phyloP scores from a whole-genome alignment of 352 stramenopile species.

The Globisporangium camurandrum region DNA sequence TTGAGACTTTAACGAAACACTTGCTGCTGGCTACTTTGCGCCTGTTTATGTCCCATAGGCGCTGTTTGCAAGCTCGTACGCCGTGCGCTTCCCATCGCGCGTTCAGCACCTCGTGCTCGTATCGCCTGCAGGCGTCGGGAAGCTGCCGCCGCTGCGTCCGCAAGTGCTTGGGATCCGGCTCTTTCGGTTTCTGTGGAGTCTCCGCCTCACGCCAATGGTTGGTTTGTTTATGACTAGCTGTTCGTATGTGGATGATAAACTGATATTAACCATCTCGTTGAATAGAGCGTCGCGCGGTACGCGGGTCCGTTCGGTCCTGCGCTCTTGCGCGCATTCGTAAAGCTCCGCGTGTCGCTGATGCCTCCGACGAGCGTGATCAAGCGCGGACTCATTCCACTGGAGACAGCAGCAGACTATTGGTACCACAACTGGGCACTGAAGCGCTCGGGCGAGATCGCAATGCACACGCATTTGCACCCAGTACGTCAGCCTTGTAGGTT shows the following conservation, averaged over 20 bases:
- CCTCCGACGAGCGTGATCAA: constrained; percentile 54
- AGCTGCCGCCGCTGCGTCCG: constrained; percentile 21
- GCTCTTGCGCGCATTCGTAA: constrained; percentile 39
- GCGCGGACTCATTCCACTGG: constrained; percentile 27
- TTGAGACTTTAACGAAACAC: too few species aligned
- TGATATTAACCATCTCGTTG: neutral
- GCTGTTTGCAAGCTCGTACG: constrained; percentile 53
- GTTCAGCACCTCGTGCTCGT: constrained; percentile 55
- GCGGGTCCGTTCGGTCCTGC: constrained; percentile 43
- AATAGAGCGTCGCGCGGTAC: constrained; percentile 35
- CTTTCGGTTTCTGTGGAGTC: constrained; percentile 42
- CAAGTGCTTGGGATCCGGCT: constrained; percentile 28
- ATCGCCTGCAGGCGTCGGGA: constrained; percentile 48
- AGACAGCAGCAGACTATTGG: constrained; percentile 44
- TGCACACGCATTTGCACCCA: constrained; percentile 58
- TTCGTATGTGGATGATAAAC: neutral
- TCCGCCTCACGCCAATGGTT: constrained; percentile 54
- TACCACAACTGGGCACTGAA: constrained; percentile 76
- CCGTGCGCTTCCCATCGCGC: constrained; percentile 27
- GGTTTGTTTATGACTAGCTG: neutral
- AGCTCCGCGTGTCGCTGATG: constrained; percentile 40
- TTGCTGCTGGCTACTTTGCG: too few species aligned
- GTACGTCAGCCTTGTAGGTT: constrained; percentile 11
- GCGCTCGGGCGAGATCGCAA: constrained; percentile 52
- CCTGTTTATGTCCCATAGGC: too few species aligned